phyloP scores from a whole-genome alignment of 2,329 filamentous ascomycete genomes.

The Diaporthe amygdali region DNA sequence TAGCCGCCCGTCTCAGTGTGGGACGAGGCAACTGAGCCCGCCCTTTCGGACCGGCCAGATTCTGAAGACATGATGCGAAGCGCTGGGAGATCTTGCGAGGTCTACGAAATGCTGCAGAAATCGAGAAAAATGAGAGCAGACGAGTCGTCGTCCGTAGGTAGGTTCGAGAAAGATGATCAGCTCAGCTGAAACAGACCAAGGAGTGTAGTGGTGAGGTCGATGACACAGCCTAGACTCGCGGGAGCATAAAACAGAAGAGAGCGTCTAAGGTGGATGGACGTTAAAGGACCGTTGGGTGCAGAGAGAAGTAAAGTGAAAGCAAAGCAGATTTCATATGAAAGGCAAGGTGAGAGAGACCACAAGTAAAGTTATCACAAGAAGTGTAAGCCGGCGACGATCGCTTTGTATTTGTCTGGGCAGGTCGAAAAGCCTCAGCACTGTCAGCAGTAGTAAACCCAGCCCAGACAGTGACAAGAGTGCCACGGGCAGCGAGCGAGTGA shows the following conservation, averaged over 20 bases:
- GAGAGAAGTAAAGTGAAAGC: not conserved
- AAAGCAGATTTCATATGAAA: not conserved
- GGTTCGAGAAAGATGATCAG: not conserved
- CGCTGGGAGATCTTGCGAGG: not conserved
- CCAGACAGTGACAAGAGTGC: not conserved
- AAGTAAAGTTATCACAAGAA: not conserved
- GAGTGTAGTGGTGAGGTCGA: not conserved
- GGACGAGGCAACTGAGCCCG: slow-evolving; percentile 40
- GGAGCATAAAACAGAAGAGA: slow-evolving; percentile 2
- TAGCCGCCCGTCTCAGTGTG: slow-evolving; percentile 38
- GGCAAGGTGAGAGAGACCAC: not conserved
- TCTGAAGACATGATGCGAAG: slow-evolving; percentile 31
- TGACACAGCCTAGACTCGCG: not conserved
- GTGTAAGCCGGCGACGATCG: not conserved
- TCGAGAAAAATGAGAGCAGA: not conserved
- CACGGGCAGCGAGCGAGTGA: not conserved
- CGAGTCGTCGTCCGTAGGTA: not conserved
- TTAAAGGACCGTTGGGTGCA: not conserved
- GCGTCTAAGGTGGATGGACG: not conserved
- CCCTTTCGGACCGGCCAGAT: slow-evolving; percentile 29
- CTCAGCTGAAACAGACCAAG: slow-evolving; percentile 11
- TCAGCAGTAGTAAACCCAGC: not conserved
- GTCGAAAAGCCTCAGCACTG: not conserved
- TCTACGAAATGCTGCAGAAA: not conserved
- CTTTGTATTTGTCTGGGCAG: slow-evolving; percentile 9